Percentiles rank a stretch among this genome's conserved stretches.
These are phyloP conservation scores for Aspergillus baeticus DNA, from an alignment of 495 filamentous ascomycete genomes.

Conservation along the genomic window DNA sequence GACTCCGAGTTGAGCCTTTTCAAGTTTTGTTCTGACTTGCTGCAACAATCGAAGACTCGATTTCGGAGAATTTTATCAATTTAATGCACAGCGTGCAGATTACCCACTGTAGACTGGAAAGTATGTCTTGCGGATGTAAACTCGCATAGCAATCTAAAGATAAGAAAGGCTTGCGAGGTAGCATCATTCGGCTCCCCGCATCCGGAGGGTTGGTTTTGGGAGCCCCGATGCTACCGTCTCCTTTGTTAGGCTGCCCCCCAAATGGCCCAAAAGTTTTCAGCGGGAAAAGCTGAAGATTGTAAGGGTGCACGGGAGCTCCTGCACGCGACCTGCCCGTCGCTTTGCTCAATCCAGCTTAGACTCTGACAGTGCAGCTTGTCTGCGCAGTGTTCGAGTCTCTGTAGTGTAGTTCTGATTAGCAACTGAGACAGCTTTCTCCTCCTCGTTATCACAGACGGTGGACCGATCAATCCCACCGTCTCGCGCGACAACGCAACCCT, in stretches of 20 bases:
- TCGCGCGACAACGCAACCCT: slow-evolving; percentile 12
- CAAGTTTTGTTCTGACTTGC: too few relatives aligned
- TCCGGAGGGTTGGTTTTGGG: slow-evolving; percentile 16
- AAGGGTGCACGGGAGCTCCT: background rate
- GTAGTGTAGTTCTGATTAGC: background rate
- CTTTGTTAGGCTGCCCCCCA: slow-evolving; percentile 5
- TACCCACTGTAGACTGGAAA: too few relatives aligned
- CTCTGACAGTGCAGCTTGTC: too few relatives aligned
- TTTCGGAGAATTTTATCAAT: too few relatives aligned
- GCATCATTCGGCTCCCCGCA: slow-evolving; percentile 21
- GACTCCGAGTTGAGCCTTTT: too few relatives aligned
- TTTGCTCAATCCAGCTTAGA: background rate
- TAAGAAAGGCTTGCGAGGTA: background rate
- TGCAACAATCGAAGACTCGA: too few relatives aligned
- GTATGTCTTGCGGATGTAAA: too few relatives aligned
- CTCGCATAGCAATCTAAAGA: background rate
- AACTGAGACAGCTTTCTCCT: slow-evolving; percentile 1
- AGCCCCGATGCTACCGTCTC: slow-evolving; percentile 26
- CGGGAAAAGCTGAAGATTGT: too few relatives aligned
- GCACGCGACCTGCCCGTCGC: slow-evolving; percentile 6
- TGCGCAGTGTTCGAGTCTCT: background rate
- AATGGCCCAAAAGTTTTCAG: background rate
- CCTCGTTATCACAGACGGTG: background rate
- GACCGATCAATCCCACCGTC: slow-evolving; percentile 14
- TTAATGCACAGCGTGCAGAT: too few relatives aligned